Percentiles rank a stretch among this genome's conserved stretches.
Conservation (phyloP, 768 basidiomycete genomes). For the Amanita pallidorosea region DNA sequence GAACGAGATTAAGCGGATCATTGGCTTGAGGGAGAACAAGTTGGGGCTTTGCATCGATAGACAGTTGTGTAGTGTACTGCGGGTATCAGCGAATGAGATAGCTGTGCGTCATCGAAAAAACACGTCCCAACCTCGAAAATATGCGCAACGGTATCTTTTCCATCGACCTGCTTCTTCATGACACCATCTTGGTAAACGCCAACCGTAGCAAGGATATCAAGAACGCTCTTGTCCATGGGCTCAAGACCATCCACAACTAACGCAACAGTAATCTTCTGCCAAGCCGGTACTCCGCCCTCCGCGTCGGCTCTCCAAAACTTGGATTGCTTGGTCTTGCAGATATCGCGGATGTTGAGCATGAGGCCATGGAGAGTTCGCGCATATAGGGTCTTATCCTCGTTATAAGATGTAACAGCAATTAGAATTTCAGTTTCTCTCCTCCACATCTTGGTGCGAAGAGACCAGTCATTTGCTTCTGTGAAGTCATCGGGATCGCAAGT, state of each 20-base stretch:
- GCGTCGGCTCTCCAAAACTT: constrained; percentile 82
- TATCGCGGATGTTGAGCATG: constrained; percentile 97
- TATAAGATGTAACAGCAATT: constrained; percentile 91
- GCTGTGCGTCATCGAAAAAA: background rate
- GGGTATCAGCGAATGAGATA: background rate
- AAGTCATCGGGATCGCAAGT: constrained; percentile 91
- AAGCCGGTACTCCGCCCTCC: constrained; percentile 75
- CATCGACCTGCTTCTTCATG: constrained; percentile 88
- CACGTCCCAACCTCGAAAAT: constrained; percentile 71
- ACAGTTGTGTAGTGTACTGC: constrained; percentile 94
- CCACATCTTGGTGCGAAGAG: constrained; percentile 75
- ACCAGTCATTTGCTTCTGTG: constrained; percentile 67
- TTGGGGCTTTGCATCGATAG: constrained; percentile 83
- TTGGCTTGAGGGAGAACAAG: constrained; percentile 84
- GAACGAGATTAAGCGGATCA: constrained; percentile 87
- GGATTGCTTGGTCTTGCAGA: constrained; percentile 91
- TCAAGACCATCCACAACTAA: constrained; percentile 91
- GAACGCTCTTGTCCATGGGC: constrained; percentile 89
- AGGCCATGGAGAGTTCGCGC: constrained; percentile 88
- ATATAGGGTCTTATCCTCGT: constrained; percentile 89
- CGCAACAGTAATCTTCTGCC: constrained; percentile 87
- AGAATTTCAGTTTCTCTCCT: constrained; percentile 86
- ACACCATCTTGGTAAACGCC: constrained; percentile 93
- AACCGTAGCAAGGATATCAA: constrained; percentile 81
- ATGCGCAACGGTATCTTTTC: constrained; percentile 83